These are phyloP conservation scores for Botryotinia calthae DNA, from an alignment of 2,329 filamentous ascomycete genomes.

Conservation along the genomic window DNA sequence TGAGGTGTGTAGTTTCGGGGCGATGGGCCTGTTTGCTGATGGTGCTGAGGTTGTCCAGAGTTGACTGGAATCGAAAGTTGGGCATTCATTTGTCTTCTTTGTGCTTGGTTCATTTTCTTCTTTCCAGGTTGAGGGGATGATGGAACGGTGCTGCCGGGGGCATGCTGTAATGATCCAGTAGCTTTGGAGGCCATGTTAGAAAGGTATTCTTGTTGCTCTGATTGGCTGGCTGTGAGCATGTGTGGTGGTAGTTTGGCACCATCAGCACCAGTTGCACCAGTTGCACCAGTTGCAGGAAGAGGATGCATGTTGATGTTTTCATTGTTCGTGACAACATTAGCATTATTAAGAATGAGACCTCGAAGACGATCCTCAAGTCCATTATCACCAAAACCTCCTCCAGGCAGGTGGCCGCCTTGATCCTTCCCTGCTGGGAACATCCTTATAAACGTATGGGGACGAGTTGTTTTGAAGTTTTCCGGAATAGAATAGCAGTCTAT, in stretches of 20 bases:
- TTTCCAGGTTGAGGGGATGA: conserved; percentile 31
- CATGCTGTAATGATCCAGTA: conserved; percentile 28
- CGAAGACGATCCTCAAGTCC: conserved; percentile 57
- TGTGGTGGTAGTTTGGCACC: conserved; percentile 29
- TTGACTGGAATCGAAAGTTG: conserved; percentile 58
- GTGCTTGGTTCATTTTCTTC: conserved; percentile 61
- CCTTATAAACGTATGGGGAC: not conserved
- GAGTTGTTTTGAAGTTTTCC: not conserved
- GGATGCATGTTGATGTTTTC: conserved; percentile 26
- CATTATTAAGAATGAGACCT: conserved; percentile 57
- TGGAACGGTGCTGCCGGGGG: not conserved
- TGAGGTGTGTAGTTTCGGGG: conserved; percentile 30
- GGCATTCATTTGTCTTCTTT: conserved; percentile 60
- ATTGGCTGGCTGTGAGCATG: conserved; percentile 26
- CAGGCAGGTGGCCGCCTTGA: not conserved
- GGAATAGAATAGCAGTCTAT: not conserved
- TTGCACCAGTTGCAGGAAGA: conserved; percentile 26
- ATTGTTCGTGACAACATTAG: conserved; percentile 28
- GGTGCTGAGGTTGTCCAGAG: conserved; percentile 33
- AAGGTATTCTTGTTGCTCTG: conserved; percentile 30
- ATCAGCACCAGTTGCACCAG: conserved; percentile 19
- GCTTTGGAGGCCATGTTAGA: conserved; percentile 12
- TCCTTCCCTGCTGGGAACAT: conserved; percentile 19
- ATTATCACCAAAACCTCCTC: conserved; percentile 18
- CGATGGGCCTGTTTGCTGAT: conserved; percentile 38